These are phyloP conservation scores for Plasmodium gallinaceum DNA, from an alignment of 169 alveolate species.

Conservation along the genomic window DNA sequence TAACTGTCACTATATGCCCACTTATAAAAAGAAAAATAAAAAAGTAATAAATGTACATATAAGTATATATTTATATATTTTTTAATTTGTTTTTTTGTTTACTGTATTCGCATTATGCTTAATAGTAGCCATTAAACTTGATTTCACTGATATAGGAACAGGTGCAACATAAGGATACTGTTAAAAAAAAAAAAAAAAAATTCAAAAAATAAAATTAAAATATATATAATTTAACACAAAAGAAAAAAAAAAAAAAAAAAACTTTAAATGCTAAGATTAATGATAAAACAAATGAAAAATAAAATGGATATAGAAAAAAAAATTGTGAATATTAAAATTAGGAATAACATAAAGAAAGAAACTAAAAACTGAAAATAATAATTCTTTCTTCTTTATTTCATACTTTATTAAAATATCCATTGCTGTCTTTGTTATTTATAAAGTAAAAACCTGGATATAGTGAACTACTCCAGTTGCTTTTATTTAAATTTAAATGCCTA, in stretches of 20 bases:
- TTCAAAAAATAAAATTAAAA: neutral
- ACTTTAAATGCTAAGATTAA: too few species aligned
- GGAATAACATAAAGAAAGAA: too few species aligned
- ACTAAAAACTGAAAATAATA: too few species aligned
- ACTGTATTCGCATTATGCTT: slow-evolving; percentile 65
- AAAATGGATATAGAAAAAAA: neutral
- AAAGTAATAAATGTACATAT: neutral
- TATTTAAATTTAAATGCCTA: slow-evolving; percentile 45
- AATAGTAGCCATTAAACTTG: slow-evolving; percentile 67
- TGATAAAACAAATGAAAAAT: neutral
- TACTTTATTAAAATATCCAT: slow-evolving; percentile 13
- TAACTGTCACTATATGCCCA: slow-evolving; percentile 73
- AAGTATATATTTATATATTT: neutral
- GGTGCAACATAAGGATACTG: slow-evolving; percentile 62
- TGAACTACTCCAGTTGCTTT: slow-evolving; percentile 53
- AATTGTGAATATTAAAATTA: neutral
- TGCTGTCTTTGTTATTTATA: slow-evolving; percentile 19
- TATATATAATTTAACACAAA: too few species aligned
- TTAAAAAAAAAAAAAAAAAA: neutral
- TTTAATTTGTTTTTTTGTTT: neutral
- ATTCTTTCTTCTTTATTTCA: neutral
- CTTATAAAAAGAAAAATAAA: slow-evolving; percentile 17
- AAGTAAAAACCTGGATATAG: slow-evolving; percentile 55
- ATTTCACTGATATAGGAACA: slow-evolving; percentile 49
- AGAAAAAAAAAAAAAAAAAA: too few species aligned